phyloP scores from a whole-genome alignment of 805 yeast genomes.

The Hanseniaspora thailandica region DNA sequence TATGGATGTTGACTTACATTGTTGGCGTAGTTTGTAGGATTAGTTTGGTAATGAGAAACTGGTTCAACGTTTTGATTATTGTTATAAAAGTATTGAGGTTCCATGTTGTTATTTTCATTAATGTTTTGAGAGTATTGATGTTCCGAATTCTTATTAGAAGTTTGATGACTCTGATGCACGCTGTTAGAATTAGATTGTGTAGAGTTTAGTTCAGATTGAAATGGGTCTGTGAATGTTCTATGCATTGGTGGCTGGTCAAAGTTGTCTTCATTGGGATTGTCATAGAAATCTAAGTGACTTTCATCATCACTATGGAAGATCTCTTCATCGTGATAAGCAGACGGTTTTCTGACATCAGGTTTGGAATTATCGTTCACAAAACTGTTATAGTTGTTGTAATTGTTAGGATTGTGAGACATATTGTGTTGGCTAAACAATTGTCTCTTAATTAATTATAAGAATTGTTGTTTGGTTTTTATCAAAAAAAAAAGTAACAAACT shows the following conservation, averaged over 20 bases:
- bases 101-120: not conserved
- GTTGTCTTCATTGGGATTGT: constrained; percentile 12
- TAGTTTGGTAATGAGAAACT: not conserved
- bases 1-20: not conserved
- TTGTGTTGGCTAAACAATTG: too few relatives aligned
- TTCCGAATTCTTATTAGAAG: too few relatives aligned
- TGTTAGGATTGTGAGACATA: constrained; percentile 1
- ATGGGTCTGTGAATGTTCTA: not conserved
- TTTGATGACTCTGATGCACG: not conserved
- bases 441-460: too few relatives aligned
- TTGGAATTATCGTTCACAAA: not conserved
- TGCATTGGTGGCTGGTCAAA: not conserved
- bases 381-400: not conserved
- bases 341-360: not conserved
- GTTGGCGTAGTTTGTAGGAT: not conserved
- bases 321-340: constrained; percentile 7
- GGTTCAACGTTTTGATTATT: not conserved
- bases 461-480: too few relatives aligned
- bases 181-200: not conserved
- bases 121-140: not conserved
- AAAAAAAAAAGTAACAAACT: too few relatives aligned
- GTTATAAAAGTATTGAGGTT: not conserved
- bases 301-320: not conserved
- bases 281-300: constrained; percentile 1
- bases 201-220: not conserved